Evolutionary conservation across 129 eudicot genomes (phyloP).

Genomic region (Lactuca saligna): DNA sequence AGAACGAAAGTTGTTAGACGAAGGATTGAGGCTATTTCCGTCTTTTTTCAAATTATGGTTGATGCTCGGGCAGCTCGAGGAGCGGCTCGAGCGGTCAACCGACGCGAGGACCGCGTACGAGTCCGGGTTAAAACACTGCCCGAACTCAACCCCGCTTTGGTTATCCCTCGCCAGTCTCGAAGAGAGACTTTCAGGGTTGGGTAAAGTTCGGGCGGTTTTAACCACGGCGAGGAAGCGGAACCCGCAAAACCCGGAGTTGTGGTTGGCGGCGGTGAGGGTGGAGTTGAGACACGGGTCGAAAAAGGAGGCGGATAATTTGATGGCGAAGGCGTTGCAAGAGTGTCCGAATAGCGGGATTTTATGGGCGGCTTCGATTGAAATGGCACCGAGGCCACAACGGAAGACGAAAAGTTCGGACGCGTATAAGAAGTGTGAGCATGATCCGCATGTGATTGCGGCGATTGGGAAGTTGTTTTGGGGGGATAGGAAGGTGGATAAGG

Average conservation of each 20-base stretch:
- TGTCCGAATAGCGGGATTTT: conserved; percentile 87
- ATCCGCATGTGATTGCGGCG: conserved; percentile 81
- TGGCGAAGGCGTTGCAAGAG: conserved; percentile 93
- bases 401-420: conserved; percentile 73
- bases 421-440: conserved; percentile 65
- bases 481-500: conserved; percentile 86
- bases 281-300: conserved; percentile 75
- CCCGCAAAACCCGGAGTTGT: conserved; percentile 82
- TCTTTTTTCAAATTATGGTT: conserved; percentile 83
- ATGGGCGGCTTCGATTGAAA: conserved; percentile 88
- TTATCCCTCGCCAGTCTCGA: conserved; percentile 82
- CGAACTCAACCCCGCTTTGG: conserved; percentile 77
- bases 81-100: conserved; percentile 47
- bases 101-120: conserved; percentile 67
- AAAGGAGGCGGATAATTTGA: conserved; percentile 75
- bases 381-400: conserved; percentile 86
- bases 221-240: conserved; percentile 87
- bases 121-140: conserved; percentile 67
- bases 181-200: conserved; percentile 71
- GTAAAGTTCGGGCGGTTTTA: conserved; percentile 85
- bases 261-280: conserved; percentile 89
- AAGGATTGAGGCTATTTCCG: conserved; percentile 71
- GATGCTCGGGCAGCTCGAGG: conserved; percentile 95
- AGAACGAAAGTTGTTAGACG: conserved; percentile 75
- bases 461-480: conserved; percentile 94